Base-by-base conservation (phyloP, 371 early-diverging fungal genomes). In the Coemansia sp. region DNA sequence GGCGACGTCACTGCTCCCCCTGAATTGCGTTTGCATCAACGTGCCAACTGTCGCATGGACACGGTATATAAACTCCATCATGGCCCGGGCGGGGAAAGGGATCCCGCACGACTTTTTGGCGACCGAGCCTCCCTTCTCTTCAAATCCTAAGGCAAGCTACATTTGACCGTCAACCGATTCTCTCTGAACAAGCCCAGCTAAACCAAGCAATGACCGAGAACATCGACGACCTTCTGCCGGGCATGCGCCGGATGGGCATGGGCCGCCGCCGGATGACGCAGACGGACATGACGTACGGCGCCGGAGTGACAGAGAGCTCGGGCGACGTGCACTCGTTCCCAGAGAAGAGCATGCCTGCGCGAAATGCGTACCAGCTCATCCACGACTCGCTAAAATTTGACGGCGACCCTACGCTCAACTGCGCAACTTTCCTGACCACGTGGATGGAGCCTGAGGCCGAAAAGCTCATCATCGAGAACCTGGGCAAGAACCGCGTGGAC, bases 401-500 rank as follows among this genome's bases (percentile, higher is more conserved):
- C 61, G 88, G 89, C 52, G 84, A 84, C 35, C 89, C 89, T 34
- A 77, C 80, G 35, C 77, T 88, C 42, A 90, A 90, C 75, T 77
- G 88, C 57, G 90, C 90, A 31, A 82, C 84, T 31, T 91, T 90
- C 70, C 87, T 91, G 30, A 87, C 88, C 2, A 87, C 87, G 16
- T 88, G 83, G 82, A 88, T 88, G 88, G 90, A 90, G 64, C 83
- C 83, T 2, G 88, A 90, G 68, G 90, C 89, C 20, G 86, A 89
- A 33, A 83, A 85, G 65, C 77, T 91, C 52, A 88, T 90, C 68
- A 56, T 77, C 8, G 90, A 90, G 55, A 86, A 84, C 51, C 61
- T 86, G 50, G 78, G 80, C 71, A 89, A 89, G 80, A 89, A 87
- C 76, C 84, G 87, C 58, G 85, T 87, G 42, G 86, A 90, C 69